These are phyloP conservation scores for Wickerhamomyces strasburgensis DNA, from an alignment of 805 yeast genomes.

Conservation along the genomic window DNA sequence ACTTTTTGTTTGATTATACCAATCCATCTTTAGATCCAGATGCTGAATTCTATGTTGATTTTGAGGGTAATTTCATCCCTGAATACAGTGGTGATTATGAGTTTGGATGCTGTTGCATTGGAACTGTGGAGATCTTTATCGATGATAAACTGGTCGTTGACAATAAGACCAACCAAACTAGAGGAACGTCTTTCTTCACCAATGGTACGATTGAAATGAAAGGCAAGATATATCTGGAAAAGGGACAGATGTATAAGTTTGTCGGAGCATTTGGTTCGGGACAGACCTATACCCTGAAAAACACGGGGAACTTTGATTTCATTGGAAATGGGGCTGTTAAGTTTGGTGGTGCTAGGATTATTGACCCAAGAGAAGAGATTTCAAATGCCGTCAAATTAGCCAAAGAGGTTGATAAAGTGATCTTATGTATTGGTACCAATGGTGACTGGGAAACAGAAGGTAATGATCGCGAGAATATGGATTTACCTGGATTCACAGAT, in stretches of 20 bases:
- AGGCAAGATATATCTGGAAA: slow-evolving; percentile 31
- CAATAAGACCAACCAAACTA: slow-evolving; percentile 43
- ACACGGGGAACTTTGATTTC: slow-evolving; percentile 12
- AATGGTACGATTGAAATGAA: slow-evolving; percentile 46
- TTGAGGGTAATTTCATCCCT: slow-evolving; percentile 40
- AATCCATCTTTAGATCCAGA: slow-evolving; percentile 16
- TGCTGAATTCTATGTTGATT: slow-evolving; percentile 36
- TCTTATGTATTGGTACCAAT: slow-evolving; percentile 45
- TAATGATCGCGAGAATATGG: slow-evolving; percentile 46
- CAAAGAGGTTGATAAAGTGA: slow-evolving; percentile 43
- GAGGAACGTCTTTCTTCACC: slow-evolving; percentile 47
- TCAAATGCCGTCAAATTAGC: slow-evolving; percentile 43
- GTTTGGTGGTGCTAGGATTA: slow-evolving; percentile 29
- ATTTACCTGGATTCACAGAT: slow-evolving; percentile 45
- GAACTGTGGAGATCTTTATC: slow-evolving; percentile 49
- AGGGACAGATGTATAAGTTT: slow-evolving; percentile 39
- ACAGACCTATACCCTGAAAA: slow-evolving; percentile 27
- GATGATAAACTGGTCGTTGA: slow-evolving; percentile 48
- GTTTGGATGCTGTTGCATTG: slow-evolving; percentile 46
- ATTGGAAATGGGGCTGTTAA: slow-evolving; percentile 31
- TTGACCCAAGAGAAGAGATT: slow-evolving; percentile 28
- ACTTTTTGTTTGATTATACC: slow-evolving; percentile 26
- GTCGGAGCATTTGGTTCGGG: slow-evolving; percentile 46
- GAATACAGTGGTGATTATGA: slow-evolving; percentile 41
- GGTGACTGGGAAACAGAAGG: slow-evolving; percentile 61